phyloP scores from a whole-genome alignment of 495 filamentous ascomycete genomes.

The Penicillium alfredii region DNA sequence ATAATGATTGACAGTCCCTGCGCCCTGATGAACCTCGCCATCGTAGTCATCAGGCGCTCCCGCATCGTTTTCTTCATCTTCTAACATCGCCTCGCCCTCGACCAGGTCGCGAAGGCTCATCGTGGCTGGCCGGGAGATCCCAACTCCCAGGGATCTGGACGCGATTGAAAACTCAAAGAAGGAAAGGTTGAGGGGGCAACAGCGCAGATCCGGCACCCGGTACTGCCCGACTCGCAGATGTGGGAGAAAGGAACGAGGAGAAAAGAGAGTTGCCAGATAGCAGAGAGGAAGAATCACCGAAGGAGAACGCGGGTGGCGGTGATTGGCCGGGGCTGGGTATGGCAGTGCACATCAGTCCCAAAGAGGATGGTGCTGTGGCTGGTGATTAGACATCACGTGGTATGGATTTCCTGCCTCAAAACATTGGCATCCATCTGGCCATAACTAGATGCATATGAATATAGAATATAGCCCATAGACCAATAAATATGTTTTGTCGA shows the following conservation, averaged over 20 bases:
- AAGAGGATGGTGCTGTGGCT: too few species aligned
- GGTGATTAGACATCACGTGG: conserved; percentile 4
- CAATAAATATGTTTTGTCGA: too few species aligned
- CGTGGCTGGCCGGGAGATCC: conserved; percentile 24
- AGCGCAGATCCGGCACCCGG: conserved; percentile 11
- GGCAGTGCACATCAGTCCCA: too few species aligned
- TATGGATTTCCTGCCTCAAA: neutral
- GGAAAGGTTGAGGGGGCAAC: conserved; percentile 2
- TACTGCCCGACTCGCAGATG: conserved; percentile 9
- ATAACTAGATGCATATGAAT: too few species aligned
- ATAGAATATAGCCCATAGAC: too few species aligned
- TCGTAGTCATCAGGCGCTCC: conserved; percentile 75
- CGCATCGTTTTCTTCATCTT: conserved; percentile 86
- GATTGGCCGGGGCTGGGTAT: conserved; percentile 18
- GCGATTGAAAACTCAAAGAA: conserved; percentile 5
- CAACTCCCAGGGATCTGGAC: conserved; percentile 11
- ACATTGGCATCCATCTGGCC: too few species aligned
- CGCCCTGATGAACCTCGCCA: conserved; percentile 51
- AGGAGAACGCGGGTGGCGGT: conserved; percentile 21
- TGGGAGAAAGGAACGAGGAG: conserved; percentile 1
- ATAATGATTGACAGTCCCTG: conserved; percentile 39
- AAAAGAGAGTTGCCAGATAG: conserved; percentile 12
- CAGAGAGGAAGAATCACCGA: conserved; percentile 11
- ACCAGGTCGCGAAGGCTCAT: conserved; percentile 80
- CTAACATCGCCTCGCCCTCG: conserved; percentile 76